phyloP scores from a whole-genome alignment of 83 land plant species.

The Diphasiastrum complanatum region DNA sequence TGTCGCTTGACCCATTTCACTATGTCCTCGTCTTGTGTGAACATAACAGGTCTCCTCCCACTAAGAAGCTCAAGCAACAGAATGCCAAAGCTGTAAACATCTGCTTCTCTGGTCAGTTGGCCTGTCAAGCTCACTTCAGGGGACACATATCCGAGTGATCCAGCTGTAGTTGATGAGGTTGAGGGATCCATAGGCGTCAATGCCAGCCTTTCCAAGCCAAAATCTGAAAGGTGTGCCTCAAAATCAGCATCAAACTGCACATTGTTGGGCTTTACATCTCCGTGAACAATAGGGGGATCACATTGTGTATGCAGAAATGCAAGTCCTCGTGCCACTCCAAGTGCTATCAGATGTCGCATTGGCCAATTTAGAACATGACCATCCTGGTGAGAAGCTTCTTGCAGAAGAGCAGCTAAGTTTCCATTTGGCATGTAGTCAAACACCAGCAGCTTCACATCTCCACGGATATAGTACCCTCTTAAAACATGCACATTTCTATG shows the following conservation, averaged over 20 bases:
- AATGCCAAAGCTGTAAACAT: slow-evolving; percentile 37
- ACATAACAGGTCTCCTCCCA: slow-evolving; percentile 23
- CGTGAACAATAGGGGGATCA: slow-evolving; percentile 51
- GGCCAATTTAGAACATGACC: slow-evolving; percentile 45
- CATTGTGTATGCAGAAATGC: slow-evolving; percentile 62
- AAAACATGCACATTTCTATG: slow-evolving; percentile 58
- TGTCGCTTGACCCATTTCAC: slow-evolving; percentile 28
- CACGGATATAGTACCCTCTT: slow-evolving; percentile 39
- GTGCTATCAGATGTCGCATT: slow-evolving; percentile 44
- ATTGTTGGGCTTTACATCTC: slow-evolving; percentile 63
- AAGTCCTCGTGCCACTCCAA: slow-evolving; percentile 59
- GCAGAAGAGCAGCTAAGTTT: slow-evolving; percentile 50
- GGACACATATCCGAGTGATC: slow-evolving; percentile 73
- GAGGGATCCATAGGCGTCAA: slow-evolving; percentile 27
- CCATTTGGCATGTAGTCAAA: slow-evolving; percentile 72
- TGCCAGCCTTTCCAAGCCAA: slow-evolving; percentile 53
- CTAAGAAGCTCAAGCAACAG: slow-evolving; percentile 36
- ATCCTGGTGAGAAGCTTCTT: slow-evolving; percentile 27
- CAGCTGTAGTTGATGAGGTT: slow-evolving; percentile 25
- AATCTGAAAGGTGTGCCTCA: slow-evolving; percentile 63
- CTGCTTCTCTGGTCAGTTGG: slow-evolving; percentile 27
- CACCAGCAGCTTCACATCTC: slow-evolving; percentile 40
- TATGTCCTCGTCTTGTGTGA: slow-evolving; percentile 27
- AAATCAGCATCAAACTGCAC: slow-evolving; percentile 51
- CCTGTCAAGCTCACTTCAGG: slow-evolving; percentile 42